Evolutionary conservation across 2,329 filamentous ascomycete species (phyloP), one percentile per base, ranked within the genome.

Genomic region (Pestalotiopsis sp.): DNA sequence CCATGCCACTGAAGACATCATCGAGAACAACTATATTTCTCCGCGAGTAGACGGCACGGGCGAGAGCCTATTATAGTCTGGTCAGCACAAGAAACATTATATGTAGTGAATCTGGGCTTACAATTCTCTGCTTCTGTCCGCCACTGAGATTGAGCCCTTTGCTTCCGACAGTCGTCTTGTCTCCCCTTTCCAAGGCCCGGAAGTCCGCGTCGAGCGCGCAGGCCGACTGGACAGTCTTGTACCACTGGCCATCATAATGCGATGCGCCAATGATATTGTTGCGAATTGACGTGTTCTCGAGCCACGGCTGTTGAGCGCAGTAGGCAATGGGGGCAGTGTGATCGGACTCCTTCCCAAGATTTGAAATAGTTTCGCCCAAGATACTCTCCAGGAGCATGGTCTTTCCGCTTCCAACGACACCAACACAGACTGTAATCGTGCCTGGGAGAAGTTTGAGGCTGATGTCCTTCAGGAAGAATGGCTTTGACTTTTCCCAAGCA

Each of bases 341-440:
- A n/a, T 67, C 17, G 1, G 25, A 12, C 2, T 39, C 12, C 27
- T 3, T 63, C n/a, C n/a, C 14, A n/a, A 27, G 57, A 20, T 4
- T 41, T 12, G 59, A 61, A 2, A 69, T n/a, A 23, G 68, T 67
- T 67, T 84, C 83, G 0, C 82, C 81, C 0, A 83, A 70, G 0
- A 85, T 72, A 0, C 78, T 77, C 39, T 81, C 77, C 11, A 84
- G 69, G 0, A 84, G 70, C 0, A 78, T 78, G 0, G 81, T 81
- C 64, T 85, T 85, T 27, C 84, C 83, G n/a, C 80, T 81, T 0
- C 82, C 84, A 0, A 84, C 81, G 0, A 77, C 79, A 0, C 83
- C 83, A 1, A 83, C 73, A 2, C 84, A 57, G 69, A 83, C 78
- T 13, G 76, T 82, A 0, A 82, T 65, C 0, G 71, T 75, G 4